phyloP scores from a whole-genome alignment of 306 rosid species.

The Rosa chinensis region DNA sequence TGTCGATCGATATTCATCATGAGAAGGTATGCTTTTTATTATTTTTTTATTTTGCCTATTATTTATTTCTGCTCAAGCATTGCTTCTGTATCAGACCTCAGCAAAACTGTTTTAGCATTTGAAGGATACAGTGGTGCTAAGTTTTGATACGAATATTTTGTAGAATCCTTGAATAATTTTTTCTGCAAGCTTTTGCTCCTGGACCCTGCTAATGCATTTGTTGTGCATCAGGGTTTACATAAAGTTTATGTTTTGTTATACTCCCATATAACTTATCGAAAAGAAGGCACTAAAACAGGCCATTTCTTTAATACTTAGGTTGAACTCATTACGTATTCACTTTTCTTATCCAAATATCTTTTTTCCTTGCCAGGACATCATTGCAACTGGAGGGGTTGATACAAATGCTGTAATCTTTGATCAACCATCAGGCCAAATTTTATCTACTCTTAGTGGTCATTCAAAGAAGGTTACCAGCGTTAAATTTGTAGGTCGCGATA shows the following conservation, averaged over 20 bases:
- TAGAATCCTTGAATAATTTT: background rate
- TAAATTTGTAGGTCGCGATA: slow-evolving; percentile 78
- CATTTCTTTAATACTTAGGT: slow-evolving; percentile 4
- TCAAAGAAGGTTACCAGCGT: slow-evolving; percentile 94
- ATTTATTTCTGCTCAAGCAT: background rate
- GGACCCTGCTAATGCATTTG: background rate
- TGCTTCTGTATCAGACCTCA: background rate
- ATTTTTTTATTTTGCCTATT: background rate
- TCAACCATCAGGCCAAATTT: slow-evolving; percentile 86
- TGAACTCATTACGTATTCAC: slow-evolving; percentile 3
- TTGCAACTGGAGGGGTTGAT: slow-evolving; percentile 95
- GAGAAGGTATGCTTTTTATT: slow-evolving; percentile 54
- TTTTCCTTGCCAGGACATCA: slow-evolving; percentile 56
- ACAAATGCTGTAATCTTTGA: slow-evolving; percentile 90
- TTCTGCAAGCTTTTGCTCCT: background rate
- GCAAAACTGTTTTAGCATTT: background rate
- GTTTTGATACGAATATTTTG: background rate
- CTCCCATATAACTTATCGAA: background rate
- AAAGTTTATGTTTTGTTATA: background rate
- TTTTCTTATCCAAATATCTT: slow-evolving; percentile 7
- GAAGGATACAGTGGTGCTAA: background rate
- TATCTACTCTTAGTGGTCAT: slow-evolving; percentile 91
- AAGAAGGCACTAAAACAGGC: background rate
- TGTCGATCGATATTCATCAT: slow-evolving; percentile 68
- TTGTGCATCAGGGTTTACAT: background rate